phyloP scores from a whole-genome alignment of 805 yeast genomes.

The Yarrowia bubula region DNA sequence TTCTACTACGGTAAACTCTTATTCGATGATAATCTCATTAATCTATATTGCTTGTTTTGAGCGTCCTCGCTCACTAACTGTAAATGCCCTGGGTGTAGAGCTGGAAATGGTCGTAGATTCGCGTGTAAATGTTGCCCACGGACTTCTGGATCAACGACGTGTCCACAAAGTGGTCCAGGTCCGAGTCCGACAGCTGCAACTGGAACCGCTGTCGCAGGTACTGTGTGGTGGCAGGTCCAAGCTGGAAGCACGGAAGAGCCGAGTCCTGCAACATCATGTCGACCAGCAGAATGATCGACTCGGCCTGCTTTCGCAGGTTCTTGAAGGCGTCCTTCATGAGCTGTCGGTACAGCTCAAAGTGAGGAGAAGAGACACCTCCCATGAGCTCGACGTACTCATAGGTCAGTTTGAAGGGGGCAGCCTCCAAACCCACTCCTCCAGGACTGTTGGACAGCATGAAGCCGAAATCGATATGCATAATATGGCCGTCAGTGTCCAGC shows the following conservation, averaged over 20 bases:
- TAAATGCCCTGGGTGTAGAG: slow-evolving; percentile 86
- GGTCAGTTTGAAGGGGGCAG: slow-evolving; percentile 94
- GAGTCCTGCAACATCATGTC: slow-evolving; percentile 94
- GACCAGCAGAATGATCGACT: slow-evolving; percentile 74
- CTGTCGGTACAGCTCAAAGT: slow-evolving; percentile 58
- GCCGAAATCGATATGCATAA: slow-evolving; percentile 89
- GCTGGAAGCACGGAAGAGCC: slow-evolving; percentile 83
- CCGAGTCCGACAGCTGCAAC: slow-evolving; percentile 66
- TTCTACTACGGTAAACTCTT: too few relatives aligned
- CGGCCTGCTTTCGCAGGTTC: slow-evolving; percentile 68
- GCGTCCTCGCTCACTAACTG: background rate
- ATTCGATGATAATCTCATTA: too few relatives aligned
- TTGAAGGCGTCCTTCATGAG: slow-evolving; percentile 72
- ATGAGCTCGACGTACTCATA: slow-evolving; percentile 82
- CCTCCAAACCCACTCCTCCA: slow-evolving; percentile 89
- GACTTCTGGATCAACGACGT: slow-evolving; percentile 73
- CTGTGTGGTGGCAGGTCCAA: slow-evolving; percentile 79
- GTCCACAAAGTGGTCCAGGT: slow-evolving; percentile 77
- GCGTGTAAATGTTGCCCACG: slow-evolving; percentile 81
- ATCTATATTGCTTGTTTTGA: too few relatives aligned
- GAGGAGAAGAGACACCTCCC: slow-evolving; percentile 70
- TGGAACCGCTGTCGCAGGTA: slow-evolving; percentile 76
- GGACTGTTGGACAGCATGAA: slow-evolving; percentile 91
- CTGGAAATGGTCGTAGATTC: slow-evolving; percentile 94
- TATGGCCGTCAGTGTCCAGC: slow-evolving; percentile 94